phyloP scores from a whole-genome alignment of 768 basidiomycete genomes.

The Russula abietina region DNA sequence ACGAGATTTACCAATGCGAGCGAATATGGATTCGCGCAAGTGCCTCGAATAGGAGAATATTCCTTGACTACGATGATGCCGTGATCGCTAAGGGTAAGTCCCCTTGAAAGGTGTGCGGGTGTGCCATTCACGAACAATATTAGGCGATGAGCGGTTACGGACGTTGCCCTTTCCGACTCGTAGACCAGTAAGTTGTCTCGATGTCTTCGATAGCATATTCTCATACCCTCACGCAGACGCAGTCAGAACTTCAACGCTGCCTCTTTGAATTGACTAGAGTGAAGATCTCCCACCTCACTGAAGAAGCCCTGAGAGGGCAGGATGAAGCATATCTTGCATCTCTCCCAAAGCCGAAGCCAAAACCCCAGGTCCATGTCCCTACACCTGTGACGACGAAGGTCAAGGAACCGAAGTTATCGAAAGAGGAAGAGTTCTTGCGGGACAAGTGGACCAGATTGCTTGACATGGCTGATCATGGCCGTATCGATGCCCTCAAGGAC shows the following conservation, averaged over 20 bases:
- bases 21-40: constrained; percentile 89
- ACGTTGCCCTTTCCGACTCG: constrained; percentile 96
- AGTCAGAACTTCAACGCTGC: constrained; percentile 83
- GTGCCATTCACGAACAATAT: neutral
- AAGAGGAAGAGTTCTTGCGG: constrained; percentile 71
- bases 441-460: constrained; percentile 79
- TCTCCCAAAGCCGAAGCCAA: constrained; percentile 70
- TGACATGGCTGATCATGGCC: constrained; percentile 88
- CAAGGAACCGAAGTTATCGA: constrained; percentile 55
- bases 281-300: constrained; percentile 82
- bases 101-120: neutral
- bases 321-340: constrained; percentile 90
- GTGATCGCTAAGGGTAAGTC: constrained; percentile 55
- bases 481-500: constrained; percentile 68
- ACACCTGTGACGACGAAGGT: constrained; percentile 38
- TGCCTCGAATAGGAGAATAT: constrained; percentile 79
- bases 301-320: constrained; percentile 73
- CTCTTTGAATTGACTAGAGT: constrained; percentile 77
- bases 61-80: constrained; percentile 83
- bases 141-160: constrained; percentile 69
- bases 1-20: constrained; percentile 82
- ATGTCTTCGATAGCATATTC: neutral
- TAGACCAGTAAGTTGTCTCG: constrained; percentile 63
- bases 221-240: constrained; percentile 52
- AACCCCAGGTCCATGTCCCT: constrained; percentile 38